Percentiles rank a stretch among this genome's conserved stretches.
Conservation (phyloP, 2,329 filamentous ascomycete genomes). For the Waltergamsia citrina region DNA sequence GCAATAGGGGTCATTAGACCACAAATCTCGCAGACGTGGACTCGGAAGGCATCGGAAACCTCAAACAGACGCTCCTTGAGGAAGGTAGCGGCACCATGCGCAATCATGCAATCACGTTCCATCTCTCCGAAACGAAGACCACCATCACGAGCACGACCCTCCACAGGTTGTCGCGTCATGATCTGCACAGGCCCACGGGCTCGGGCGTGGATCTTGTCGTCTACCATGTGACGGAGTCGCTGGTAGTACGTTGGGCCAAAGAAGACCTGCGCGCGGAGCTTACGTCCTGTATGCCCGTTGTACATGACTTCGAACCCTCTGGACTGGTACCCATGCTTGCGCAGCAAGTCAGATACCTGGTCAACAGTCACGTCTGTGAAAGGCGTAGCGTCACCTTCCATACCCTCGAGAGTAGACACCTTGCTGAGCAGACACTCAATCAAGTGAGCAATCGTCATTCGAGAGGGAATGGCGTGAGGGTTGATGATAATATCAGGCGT, state of each 20-base stretch:
- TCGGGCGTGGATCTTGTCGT: constrained; percentile 99
- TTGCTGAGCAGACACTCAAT: constrained; percentile 98
- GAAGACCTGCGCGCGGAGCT: constrained; percentile 91
- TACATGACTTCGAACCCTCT: constrained; percentile 98
- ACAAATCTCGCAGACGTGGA: constrained; percentile 97
- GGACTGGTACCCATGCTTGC: constrained; percentile 88
- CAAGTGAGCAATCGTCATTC: constrained; percentile 99
- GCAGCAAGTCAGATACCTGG: constrained; percentile 76
- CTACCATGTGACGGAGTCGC: constrained; percentile 97
- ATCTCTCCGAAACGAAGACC: constrained; percentile 99
- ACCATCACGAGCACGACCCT: constrained; percentile 96
- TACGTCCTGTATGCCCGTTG: constrained; percentile 92
- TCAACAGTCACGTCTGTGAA: constrained; percentile 98
- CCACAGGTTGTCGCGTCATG: constrained; percentile 91
- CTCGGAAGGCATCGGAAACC: constrained; percentile 94
- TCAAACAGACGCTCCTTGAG: constrained; percentile 96
- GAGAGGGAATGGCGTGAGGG: constrained; percentile 96
- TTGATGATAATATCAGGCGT: constrained; percentile 97
- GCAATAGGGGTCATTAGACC: constrained; percentile 98
- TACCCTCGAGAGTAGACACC: constrained; percentile 84
- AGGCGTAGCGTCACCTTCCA: constrained; percentile 94
- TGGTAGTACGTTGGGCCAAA: constrained; percentile 98
- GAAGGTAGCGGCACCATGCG: constrained; percentile 95
- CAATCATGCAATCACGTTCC: constrained; percentile 99
- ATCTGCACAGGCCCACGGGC: constrained; percentile 95